Evolutionary conservation across 1,284 basidiomycete genomes (phyloP).

Genomic region (Naganishia albida): DNA sequence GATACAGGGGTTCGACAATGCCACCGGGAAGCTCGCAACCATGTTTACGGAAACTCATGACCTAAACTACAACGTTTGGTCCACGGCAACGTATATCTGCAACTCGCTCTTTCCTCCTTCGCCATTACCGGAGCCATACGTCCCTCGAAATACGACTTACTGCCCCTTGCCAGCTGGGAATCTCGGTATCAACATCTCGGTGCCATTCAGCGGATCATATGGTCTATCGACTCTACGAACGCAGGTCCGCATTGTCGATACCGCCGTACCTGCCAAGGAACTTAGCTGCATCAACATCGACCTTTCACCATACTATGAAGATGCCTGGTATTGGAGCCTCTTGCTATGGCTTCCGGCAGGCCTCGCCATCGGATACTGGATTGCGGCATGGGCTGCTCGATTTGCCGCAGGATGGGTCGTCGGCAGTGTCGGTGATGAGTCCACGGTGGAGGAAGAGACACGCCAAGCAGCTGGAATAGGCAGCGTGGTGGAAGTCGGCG

Average conservation of each 20-base stretch:
- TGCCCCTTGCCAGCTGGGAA: conserved; percentile 74
- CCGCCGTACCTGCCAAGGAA: conserved; percentile 65
- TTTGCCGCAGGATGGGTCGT: conserved; percentile 74
- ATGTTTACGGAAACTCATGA: conserved; percentile 78
- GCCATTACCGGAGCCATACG: conserved; percentile 58
- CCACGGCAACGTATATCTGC: conserved; percentile 73
- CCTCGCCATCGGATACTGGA: conserved; percentile 76
- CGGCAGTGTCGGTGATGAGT: conserved; percentile 42
- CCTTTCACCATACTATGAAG: conserved; percentile 70
- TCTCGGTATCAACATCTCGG: conserved; percentile 75
- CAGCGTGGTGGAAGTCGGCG: conserved; percentile 26
- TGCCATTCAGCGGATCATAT: conserved; percentile 69
- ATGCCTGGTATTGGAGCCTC: conserved; percentile 68
- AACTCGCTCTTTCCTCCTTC: conserved; percentile 70
- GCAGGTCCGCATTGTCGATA: conserved; percentile 82
- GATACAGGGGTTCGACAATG: conserved; percentile 64
- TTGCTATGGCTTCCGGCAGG: conserved; percentile 81
- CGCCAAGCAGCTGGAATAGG: conserved; percentile 58
- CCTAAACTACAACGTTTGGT: conserved; percentile 72
- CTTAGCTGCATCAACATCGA: conserved; percentile 78
- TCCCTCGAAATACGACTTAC: conserved; percentile 59
- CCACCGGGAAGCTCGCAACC: conserved; percentile 70
- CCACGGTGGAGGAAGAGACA: conserved; percentile 52
- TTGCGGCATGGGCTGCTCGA: conserved; percentile 74
- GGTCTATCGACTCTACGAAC: conserved; percentile 81